Evolutionary conservation across 805 yeast genomes (phyloP).

Genomic region (Priceomyces medius): DNA sequence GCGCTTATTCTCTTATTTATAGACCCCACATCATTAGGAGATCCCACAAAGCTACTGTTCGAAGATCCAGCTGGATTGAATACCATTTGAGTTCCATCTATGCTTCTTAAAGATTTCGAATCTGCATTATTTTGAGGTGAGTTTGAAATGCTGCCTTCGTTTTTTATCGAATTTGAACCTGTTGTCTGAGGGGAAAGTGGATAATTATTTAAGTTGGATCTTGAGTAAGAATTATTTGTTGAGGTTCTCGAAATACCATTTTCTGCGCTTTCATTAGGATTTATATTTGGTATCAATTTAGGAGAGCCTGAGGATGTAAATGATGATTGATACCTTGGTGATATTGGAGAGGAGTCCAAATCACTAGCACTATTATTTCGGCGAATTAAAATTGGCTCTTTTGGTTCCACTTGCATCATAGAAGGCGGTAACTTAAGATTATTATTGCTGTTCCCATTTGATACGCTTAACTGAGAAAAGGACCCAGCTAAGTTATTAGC

Average conservation of each 20-base stretch:
- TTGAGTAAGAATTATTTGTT: conserved; percentile 21
- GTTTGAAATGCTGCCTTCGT: conserved; percentile 1
- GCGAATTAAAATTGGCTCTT: conserved; percentile 66
- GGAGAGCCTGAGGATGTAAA: conserved; percentile 11
- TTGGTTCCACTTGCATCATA: conserved; percentile 69
- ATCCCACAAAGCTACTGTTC: conserved; percentile 4
- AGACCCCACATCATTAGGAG: conserved; percentile 4
- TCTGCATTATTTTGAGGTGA: conserved; percentile 1
- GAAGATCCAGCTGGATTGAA: background rate
- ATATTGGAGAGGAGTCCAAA: conserved; percentile 20
- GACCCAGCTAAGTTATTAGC: conserved; percentile 10
- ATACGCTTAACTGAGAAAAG: conserved; percentile 9
- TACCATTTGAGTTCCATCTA: conserved; percentile 1
- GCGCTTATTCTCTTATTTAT: background rate
- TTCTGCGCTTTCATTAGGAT: conserved; percentile 2
- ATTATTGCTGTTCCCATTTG: conserved; percentile 5
- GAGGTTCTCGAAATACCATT: conserved; percentile 17
- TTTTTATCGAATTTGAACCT: conserved; percentile 4
- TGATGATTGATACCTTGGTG: conserved; percentile 16
- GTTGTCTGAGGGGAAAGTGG: conserved; percentile 20
- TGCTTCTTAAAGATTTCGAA: conserved; percentile 6
- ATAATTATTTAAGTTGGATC: conserved; percentile 12
- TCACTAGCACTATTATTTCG: conserved; percentile 40
- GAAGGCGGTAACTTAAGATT: conserved; percentile 55
- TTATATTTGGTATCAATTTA: conserved; percentile 7